Base-by-base conservation (phyloP, 1,139 yeast species). In the Pichia terricola region DNA sequence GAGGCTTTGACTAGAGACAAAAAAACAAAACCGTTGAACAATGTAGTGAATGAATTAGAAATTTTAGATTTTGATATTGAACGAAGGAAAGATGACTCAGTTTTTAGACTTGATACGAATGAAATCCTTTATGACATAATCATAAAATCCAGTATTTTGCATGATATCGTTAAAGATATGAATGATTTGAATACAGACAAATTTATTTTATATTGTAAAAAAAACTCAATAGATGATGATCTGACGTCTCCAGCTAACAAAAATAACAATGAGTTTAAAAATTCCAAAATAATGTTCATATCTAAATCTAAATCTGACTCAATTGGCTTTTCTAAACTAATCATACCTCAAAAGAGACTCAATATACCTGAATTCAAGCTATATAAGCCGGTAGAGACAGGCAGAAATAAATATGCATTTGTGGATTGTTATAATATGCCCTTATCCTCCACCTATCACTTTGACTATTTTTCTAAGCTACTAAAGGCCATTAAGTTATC, bases 301-400 rank as follows among this genome's bases (percentile, higher is more conserved):
- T 81, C 94, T 1, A 51, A 51, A 41, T 59, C 63, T 4, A 53
- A 51, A 27, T 58, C 57, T 34, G 60, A 54, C 26, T 47, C 61
- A 10, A 69, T 85, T 39, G 95, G 95, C 0, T 68, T 71, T 41
- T 79, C 86, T 45, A 80, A 82, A 56, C 66, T 85, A 28, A 70
- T 75, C 9, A 72, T 81, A 48, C 95, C 95, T 0, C 74, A 72
- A 47, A 85, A 77, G 42, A 70, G 72, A 52, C 67, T 79, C 1
- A 74, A 79, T 8, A 61, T 86, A 39, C 94, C 83, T 42, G 69
- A 71, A 26, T 55, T 77, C 30, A 61, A 61, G 28, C 52, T 72
- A 0, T 61, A 51, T 35, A 56, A 60, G 16, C 54, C 60, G 1
- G 40, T 37, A 4, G 32, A 4, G 9, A n/a, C 38, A 4, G 45